These are phyloP conservation scores for Antitrichia curtipendula DNA, from an alignment of 225 moss, liverwort and hornwort species.

Conservation along the genomic window DNA sequence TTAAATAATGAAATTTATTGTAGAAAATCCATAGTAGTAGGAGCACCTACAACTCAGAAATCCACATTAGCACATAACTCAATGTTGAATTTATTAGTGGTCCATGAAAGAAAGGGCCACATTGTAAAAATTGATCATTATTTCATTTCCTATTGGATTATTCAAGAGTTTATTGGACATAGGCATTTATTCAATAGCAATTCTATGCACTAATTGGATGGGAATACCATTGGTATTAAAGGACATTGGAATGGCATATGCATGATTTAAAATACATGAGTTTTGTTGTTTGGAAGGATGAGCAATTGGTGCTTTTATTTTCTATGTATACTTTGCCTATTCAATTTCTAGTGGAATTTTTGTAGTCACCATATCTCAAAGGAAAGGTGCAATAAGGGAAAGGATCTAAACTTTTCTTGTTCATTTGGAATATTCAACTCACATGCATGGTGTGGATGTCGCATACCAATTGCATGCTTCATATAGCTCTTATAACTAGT, in stretches of 20 bases:
- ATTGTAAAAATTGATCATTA: not conserved
- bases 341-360: too few species aligned
- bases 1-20: not conserved
- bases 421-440: not conserved
- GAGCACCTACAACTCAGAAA: not conserved
- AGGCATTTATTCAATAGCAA: not conserved
- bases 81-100: not conserved
- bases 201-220: accelerated
- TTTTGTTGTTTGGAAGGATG: not conserved
- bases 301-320: not conserved
- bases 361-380: accelerated
- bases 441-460: accelerated
- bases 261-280: not conserved
- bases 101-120: accelerated
- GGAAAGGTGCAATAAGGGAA: too few species aligned
- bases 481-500: accelerated
- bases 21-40: not conserved
- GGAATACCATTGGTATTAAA: not conserved
- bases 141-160: not conserved
- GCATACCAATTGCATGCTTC: not conserved
- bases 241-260: not conserved
- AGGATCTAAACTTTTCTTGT: too few species aligned
- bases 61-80: accelerated
- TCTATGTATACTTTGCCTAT: not conserved
- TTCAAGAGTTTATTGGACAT: not conserved